These are phyloP conservation scores for Trichothecium sympodiale DNA, from an alignment of 2,329 filamentous ascomycete species.

Conservation along the genomic window DNA sequence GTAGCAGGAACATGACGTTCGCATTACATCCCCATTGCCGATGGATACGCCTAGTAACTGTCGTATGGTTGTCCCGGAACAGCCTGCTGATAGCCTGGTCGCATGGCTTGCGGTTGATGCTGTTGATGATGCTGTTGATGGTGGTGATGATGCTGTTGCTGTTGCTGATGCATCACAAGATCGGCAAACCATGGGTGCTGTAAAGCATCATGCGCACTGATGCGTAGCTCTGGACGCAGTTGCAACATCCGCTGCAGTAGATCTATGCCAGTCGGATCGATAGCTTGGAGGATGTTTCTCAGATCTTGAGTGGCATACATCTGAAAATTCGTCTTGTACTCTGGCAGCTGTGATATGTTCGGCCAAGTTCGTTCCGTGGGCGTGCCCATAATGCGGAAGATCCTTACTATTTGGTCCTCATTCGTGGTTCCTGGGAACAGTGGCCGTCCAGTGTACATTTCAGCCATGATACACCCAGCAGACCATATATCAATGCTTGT, in stretches of 20 bases:
- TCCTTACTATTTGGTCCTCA: slow-evolving; percentile 92
- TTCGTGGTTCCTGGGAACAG: slow-evolving; percentile 97
- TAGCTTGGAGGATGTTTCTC: slow-evolving; percentile 74
- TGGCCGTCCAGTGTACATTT: slow-evolving; percentile 95
- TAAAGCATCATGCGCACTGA: slow-evolving; percentile 77
- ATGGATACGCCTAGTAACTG: slow-evolving; percentile 16
- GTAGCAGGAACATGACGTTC: neutral
- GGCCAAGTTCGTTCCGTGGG: slow-evolving; percentile 94
- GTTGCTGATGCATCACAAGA: slow-evolving; percentile 46
- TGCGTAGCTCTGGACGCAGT: slow-evolving; percentile 79
- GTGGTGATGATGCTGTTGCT: slow-evolving; percentile 26
- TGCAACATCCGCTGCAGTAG: slow-evolving; percentile 86
- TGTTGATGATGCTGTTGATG: slow-evolving; percentile 26
- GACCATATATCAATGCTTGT: slow-evolving; percentile 99
- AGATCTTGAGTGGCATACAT: slow-evolving; percentile 91
- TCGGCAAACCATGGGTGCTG: slow-evolving; percentile 89
- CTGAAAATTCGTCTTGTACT: slow-evolving; percentile 93
- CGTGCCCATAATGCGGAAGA: slow-evolving; percentile 97
- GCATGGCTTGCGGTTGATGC: slow-evolving; percentile 24
- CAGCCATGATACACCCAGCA: slow-evolving; percentile 98
- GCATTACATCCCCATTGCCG: neutral
- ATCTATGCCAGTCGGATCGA: slow-evolving; percentile 80
- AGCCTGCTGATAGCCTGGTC: slow-evolving; percentile 27
- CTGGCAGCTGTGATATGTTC: slow-evolving; percentile 87
- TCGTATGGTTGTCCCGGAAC: slow-evolving; percentile 27